phyloP scores from a whole-genome alignment of 2,329 filamentous ascomycete genomes.

The Alternaria brassicae region DNA sequence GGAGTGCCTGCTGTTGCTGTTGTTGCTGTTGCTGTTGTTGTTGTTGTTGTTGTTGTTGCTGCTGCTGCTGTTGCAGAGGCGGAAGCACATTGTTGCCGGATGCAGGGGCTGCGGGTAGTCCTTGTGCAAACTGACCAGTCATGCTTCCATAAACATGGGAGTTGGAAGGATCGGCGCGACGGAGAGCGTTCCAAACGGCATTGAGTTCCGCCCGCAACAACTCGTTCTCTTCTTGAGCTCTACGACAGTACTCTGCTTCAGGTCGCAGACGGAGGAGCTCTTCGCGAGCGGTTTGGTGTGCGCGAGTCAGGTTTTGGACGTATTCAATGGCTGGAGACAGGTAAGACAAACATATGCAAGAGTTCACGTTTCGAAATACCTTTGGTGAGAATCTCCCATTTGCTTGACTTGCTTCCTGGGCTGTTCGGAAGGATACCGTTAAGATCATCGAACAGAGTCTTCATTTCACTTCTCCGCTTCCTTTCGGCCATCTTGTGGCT shows the following conservation, averaged over 20 bases:
- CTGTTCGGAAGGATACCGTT: constrained; percentile 81
- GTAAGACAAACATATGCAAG: constrained; percentile 12
- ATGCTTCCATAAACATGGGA: constrained; percentile 58
- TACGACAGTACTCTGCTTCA: constrained; percentile 54
- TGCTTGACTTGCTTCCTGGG: constrained; percentile 82
- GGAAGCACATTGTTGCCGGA: constrained; percentile 44
- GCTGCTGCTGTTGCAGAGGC: constrained; percentile 49
- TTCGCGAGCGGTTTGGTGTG: constrained; percentile 48
- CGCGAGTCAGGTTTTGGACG: constrained; percentile 52
- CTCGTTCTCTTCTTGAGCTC: constrained; percentile 57
- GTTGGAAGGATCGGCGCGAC: constrained; percentile 55
- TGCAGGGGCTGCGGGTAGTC: constrained; percentile 41
- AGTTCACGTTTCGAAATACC: constrained; percentile 61
- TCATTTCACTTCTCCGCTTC: constrained; percentile 87
- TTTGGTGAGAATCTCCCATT: constrained; percentile 89
- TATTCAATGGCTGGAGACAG: constrained; percentile 57
- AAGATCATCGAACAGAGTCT: constrained; percentile 82
- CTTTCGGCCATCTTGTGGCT: constrained; percentile 87
- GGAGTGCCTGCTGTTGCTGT: constrained; percentile 24
- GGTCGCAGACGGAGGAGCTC: constrained; percentile 54
- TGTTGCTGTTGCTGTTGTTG: constrained; percentile 47
- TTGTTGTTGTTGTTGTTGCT: constrained; percentile 45
- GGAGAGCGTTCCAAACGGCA: constrained; percentile 56
- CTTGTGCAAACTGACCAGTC: constrained; percentile 54
- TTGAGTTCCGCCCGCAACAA: constrained; percentile 56